Evolutionary conservation across 139 green algal species (phyloP).

Genomic region (Chlorella sorokiniana): DNA sequence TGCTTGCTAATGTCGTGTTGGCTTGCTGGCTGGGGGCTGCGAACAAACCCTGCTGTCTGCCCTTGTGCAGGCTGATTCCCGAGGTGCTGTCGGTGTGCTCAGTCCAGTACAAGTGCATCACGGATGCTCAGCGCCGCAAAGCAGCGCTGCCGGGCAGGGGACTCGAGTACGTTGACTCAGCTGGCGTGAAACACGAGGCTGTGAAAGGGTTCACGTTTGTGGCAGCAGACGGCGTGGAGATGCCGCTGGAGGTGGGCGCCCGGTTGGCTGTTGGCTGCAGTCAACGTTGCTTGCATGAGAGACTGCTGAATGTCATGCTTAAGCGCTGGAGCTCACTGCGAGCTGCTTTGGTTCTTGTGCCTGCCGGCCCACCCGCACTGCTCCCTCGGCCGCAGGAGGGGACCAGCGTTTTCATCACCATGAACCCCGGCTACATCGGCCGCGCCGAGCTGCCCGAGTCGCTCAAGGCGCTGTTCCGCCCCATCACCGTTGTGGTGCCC

Average conservation of each 20-base stretch:
- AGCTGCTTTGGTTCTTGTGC: not conserved
- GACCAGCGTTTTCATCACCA: slow-evolving; percentile 93
- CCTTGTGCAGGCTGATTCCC: slow-evolving; percentile 58
- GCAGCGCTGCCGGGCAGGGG: slow-evolving; percentile 86
- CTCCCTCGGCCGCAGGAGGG: slow-evolving; percentile 35
- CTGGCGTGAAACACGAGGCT: slow-evolving; percentile 65
- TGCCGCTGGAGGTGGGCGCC: slow-evolving; percentile 67
- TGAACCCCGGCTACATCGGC: slow-evolving; percentile 92
- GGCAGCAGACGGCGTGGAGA: slow-evolving; percentile 81
- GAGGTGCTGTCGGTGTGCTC: slow-evolving; percentile 89
- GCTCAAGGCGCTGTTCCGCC: slow-evolving; percentile 89
- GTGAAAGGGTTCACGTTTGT: slow-evolving; percentile 79
- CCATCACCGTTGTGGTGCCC: slow-evolving; percentile 87
- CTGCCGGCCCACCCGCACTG: too few species aligned
- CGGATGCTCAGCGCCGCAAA: slow-evolving; percentile 81
- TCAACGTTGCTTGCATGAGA: too few species aligned
- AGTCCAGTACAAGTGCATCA: slow-evolving; percentile 92
- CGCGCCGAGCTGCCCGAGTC: slow-evolving; percentile 90
- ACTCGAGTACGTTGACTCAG: slow-evolving; percentile 84
- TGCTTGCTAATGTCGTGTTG: not conserved
- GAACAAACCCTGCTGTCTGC: not conserved
- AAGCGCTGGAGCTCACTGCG: not conserved
- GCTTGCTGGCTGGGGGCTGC: not conserved
- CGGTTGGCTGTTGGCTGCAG: not conserved
- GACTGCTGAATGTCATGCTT: not conserved